Evolutionary conservation across 1,284 basidiomycete species (phyloP), one percentile per base, ranked within the genome.

Genomic region (Sparassis latifolia): DNA sequence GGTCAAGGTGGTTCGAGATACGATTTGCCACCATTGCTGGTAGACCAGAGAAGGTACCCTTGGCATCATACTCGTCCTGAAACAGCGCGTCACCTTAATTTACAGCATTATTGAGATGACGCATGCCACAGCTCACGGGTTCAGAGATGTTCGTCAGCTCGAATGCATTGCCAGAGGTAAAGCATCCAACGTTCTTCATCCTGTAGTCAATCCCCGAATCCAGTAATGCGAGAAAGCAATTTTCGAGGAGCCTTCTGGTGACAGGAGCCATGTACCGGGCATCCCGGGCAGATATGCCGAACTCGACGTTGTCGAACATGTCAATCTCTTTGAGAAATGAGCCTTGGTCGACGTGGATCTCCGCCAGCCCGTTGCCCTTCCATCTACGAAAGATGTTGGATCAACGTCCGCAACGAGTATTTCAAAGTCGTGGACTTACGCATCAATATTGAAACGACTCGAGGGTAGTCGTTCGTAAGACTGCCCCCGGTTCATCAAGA

Each of bases 1-100:
- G 60, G 56, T 79, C 75, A 35, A 79, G 66, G 37, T 73, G 69
- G 51, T 76, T 75, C 9, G 77, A 76, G n/a, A 79, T 65, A 28
- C 67, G 64, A 56, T 78, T 77, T 5, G 76, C 74, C 9, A 72
- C 57, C 59, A 71, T 70, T n/a, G 60, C 60, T 7, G 70, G 69
- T n/a, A 59, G 53, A 3, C 59, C 60, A 3, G 69, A 67, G 48
- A 76, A 70, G 6, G 69, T 67, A 3, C 69, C 69, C n/a, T 55
- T 68, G 10, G 52, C 56, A 42, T 66, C 66, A 54, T 72, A 20
- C 20, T 20, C 20, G 20, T 20, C 20, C 20, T 20, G 20, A 20
- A 20, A 20, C 20, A 20, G 20, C 20, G 20, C 20, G 20, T 20
- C 20, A 20, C 20, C 20, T 20, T 20, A 20, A 20, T 20, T 20